Conservation (phyloP, 441 rosid species). For the Biscutella laevigata region DNA sequence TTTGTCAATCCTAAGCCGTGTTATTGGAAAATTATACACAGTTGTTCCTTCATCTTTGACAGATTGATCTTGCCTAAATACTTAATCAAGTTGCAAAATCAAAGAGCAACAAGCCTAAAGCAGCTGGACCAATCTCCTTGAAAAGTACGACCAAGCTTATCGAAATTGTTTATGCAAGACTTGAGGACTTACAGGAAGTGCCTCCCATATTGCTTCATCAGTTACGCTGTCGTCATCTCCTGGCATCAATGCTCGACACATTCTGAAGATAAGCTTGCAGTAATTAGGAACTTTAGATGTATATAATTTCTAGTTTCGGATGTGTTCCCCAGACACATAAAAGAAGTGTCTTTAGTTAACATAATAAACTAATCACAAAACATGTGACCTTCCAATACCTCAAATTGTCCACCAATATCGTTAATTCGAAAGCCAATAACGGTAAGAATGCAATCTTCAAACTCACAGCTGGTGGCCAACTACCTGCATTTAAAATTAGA, state of each 20-base stretch:
- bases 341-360: background rate
- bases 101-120: constrained; percentile 1
- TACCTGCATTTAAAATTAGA: constrained; percentile 35
- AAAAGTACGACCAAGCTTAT: too few species aligned
- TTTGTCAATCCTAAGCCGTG: background rate
- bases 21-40: background rate
- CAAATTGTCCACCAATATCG: constrained; percentile 77
- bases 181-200: constrained; percentile 72
- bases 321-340: background rate
- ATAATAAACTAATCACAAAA: background rate
- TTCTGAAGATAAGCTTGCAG: constrained; percentile 39
- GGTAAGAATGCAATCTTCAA: constrained; percentile 92
- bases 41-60: background rate
- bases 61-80: background rate
- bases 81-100: background rate
- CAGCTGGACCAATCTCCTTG: constrained; percentile 15
- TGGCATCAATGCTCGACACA: constrained; percentile 95
- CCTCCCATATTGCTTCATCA: constrained; percentile 95
- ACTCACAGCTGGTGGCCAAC: constrained; percentile 57
- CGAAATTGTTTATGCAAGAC: background rate
- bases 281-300: background rate
- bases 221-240: constrained; percentile 81
- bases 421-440: constrained; percentile 61
- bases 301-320: background rate
- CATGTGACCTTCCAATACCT: constrained; percentile 36